These are phyloP conservation scores for Talaromyces sp. DNA, from an alignment of 2,329 filamentous ascomycete species.

Conservation along the genomic window DNA sequence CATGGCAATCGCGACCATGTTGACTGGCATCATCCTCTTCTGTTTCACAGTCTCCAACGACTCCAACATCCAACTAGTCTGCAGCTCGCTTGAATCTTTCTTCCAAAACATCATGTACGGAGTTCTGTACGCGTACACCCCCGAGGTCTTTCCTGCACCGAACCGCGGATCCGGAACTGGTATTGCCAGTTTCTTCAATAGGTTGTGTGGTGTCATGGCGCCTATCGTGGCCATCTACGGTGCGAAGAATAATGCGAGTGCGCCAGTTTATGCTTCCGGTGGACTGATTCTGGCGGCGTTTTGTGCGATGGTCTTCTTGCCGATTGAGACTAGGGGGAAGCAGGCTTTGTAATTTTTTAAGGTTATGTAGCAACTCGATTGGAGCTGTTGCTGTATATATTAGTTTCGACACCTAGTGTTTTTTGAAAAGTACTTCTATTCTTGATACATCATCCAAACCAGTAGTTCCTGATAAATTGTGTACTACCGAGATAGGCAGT, in stretches of 20 bases:
- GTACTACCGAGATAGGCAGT: not conserved
- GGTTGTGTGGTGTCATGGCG: conserved; percentile 44
- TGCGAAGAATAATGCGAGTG: conserved; percentile 35
- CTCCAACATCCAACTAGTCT: conserved; percentile 49
- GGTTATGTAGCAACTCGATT: not conserved
- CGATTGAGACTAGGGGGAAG: conserved; percentile 47
- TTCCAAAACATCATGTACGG: conserved; percentile 58
- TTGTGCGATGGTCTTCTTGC: conserved; percentile 43
- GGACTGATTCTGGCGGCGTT: conserved; percentile 45
- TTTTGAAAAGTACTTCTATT: not conserved
- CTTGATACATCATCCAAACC: not conserved
- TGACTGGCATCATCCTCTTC: conserved; percentile 54
- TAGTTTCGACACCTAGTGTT: not conserved
- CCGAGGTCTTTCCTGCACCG: conserved; percentile 56
- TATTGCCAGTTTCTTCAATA: conserved; percentile 45
- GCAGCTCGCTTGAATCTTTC: conserved; percentile 54
- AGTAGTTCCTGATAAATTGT: too few relatives aligned
- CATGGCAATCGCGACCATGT: conserved; percentile 50
- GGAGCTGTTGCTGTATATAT: not conserved
- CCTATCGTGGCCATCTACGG: conserved; percentile 46
- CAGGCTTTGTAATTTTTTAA: conserved; percentile 33
- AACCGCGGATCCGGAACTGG: conserved; percentile 54
- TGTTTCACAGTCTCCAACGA: conserved; percentile 52
- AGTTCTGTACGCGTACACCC: conserved; percentile 57
- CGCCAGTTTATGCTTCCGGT: conserved; percentile 46